Percentiles rank a stretch among this genome's conserved stretches.
These are phyloP conservation scores for Flaveria robusta DNA, from an alignment of 129 eudicot species.

Conservation along the genomic window DNA sequence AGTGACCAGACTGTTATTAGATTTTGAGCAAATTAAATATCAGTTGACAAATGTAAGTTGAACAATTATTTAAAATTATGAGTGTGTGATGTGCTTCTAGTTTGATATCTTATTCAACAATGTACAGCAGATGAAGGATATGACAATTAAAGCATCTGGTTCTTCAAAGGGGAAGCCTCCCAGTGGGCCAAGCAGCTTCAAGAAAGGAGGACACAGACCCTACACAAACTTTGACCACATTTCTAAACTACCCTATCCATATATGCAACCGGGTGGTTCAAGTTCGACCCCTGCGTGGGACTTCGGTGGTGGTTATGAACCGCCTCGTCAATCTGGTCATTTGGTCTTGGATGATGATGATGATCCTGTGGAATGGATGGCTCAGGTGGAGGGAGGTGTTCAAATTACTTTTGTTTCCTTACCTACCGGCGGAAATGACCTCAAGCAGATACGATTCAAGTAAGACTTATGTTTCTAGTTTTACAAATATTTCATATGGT, in stretches of 20 bases:
- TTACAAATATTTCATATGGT: neutral
- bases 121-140: conserved; percentile 73
- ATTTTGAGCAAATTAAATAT: too few relatives aligned
- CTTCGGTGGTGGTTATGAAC: conserved; percentile 51
- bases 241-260: conserved; percentile 31
- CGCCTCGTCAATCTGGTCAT: conserved; percentile 63
- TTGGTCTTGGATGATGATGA: conserved; percentile 67
- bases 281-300: conserved; percentile 78
- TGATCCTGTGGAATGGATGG: conserved; percentile 90
- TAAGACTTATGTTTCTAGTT: conserved; percentile 32
- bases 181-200: conserved; percentile 49
- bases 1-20: too few relatives aligned
- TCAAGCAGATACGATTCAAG: conserved; percentile 93
- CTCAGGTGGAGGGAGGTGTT: conserved; percentile 96
- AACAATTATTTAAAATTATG: too few relatives aligned
- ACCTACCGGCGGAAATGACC: conserved; percentile 86
- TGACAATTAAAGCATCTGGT: conserved; percentile 71
- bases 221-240: conserved; percentile 42
- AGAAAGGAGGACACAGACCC: conserved; percentile 52
- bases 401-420: conserved; percentile 91
- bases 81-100: neutral
- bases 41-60: too few relatives aligned
- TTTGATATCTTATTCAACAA: conserved; percentile 16
- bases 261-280: conserved; percentile 57
- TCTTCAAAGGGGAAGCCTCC: conserved; percentile 56